Evolutionary conservation across 1,284 basidiomycete genomes (phyloP).

Genomic region (Cutaneotrichosporon mucoides): DNA sequence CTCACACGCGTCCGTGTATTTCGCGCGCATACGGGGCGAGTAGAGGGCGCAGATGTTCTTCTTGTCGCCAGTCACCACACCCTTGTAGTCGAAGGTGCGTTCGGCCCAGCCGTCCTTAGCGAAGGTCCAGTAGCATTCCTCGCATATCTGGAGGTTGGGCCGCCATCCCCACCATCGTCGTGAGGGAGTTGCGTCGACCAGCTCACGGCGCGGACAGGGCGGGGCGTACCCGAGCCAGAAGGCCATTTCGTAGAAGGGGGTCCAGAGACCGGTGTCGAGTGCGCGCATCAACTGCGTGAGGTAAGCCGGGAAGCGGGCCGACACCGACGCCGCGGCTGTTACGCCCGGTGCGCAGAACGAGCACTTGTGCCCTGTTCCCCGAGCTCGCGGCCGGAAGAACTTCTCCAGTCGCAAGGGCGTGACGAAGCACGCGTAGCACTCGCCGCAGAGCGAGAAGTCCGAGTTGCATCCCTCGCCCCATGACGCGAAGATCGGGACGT

Average conservation of each 20-base stretch:
- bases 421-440: background rate
- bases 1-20: background rate
- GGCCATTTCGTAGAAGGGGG: background rate
- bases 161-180: conserved; percentile 3
- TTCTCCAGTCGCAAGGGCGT: background rate
- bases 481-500: background rate
- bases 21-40: background rate
- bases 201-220: background rate
- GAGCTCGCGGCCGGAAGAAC: background rate
- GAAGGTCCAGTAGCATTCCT: conserved; percentile 2
- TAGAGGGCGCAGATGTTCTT: conserved; percentile 3
- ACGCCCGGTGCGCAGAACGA: background rate
- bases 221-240: background rate
- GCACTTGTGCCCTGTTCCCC: background rate
- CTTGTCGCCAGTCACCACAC: background rate
- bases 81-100: background rate
- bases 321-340: background rate
- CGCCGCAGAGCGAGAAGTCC: background rate
- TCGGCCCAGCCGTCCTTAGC: background rate
- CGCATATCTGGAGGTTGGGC: conserved; percentile 1
- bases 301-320: background rate
- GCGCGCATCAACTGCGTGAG: background rate
- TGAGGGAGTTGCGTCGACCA: background rate
- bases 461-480: conserved; percentile 1
- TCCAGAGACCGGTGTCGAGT: background rate